Conservation (phyloP, 179 eudicot genomes). For the Corrigiola litoralis region DNA sequence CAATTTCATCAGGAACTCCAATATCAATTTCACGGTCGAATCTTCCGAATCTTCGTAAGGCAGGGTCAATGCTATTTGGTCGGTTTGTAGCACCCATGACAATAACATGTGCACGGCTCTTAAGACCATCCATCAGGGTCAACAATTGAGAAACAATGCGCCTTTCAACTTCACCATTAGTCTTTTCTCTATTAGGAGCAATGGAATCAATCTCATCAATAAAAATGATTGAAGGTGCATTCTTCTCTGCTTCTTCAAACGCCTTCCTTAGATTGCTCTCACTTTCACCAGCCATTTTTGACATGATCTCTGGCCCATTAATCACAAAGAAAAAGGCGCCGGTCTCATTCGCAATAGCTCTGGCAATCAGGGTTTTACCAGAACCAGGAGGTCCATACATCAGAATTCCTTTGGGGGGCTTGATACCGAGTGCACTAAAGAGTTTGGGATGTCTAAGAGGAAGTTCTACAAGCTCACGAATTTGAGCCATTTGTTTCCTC, state of each 20-base stretch:
- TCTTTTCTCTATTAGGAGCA: constrained; percentile 91
- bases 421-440: constrained; percentile 83
- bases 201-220: constrained; percentile 93
- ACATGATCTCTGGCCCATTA: constrained; percentile 92
- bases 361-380: constrained; percentile 81
- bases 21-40: constrained; percentile 89
- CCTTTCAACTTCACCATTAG: constrained; percentile 92
- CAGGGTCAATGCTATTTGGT: constrained; percentile 93
- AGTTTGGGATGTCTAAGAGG: constrained; percentile 86
- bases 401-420: constrained; percentile 87
- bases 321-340: constrained; percentile 92
- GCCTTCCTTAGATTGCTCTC: constrained; percentile 95
- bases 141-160: constrained; percentile 90
- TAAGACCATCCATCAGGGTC: constrained; percentile 95
- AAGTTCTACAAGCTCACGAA: constrained; percentile 78
- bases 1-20: constrained; percentile 90
- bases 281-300: constrained; percentile 91
- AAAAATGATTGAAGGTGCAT: constrained; percentile 84
- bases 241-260: constrained; percentile 92
- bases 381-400: constrained; percentile 96
- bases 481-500: constrained; percentile 92
- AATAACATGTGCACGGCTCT: constrained; percentile 86
- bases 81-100: constrained; percentile 94
- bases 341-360: constrained; percentile 92
- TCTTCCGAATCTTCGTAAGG: constrained; percentile 81